Conservation (phyloP, 1,139 yeast species). For the Debaryomyces subglobosus region DNA sequence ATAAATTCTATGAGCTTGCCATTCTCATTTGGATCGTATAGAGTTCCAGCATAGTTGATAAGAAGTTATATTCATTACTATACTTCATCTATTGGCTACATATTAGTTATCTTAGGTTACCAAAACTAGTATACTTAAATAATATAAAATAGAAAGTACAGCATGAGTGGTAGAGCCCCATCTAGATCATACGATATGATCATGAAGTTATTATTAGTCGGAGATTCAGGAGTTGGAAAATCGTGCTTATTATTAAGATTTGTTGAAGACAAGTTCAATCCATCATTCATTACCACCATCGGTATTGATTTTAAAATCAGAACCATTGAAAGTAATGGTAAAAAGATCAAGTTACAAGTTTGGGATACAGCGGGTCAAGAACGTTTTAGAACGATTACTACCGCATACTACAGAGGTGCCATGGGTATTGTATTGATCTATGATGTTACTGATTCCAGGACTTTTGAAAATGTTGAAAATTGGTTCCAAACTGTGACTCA, state of each 20-base stretch:
- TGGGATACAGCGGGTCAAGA: constrained; percentile 99
- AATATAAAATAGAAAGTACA: constrained; percentile 9
- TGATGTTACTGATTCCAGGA: constrained; percentile 94
- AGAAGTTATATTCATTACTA: neutral
- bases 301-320: constrained; percentile 98
- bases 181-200: constrained; percentile 90
- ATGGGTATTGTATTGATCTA: constrained; percentile 96
- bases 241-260: constrained; percentile 92
- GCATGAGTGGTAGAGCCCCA: constrained; percentile 61
- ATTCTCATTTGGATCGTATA: neutral
- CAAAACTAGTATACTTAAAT: neutral
- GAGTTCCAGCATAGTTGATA: neutral
- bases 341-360: constrained; percentile 89
- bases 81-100: neutral
- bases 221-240: constrained; percentile 97
- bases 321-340: constrained; percentile 91
- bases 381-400: constrained; percentile 95
- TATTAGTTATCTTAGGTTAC: neutral
- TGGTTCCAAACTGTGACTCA: constrained; percentile 96
- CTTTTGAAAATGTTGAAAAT: constrained; percentile 82
- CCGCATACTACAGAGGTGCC: constrained; percentile 98
- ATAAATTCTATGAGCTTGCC: constrained; percentile 6
- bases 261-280: constrained; percentile 96
- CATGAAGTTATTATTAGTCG: constrained; percentile 90
- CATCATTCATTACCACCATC: constrained; percentile 93